Evolutionary conservation across 2,329 filamentous ascomycete genomes (phyloP), one percentile per base, ranked within the genome.

Genomic region (Xylariaceae sp.): DNA sequence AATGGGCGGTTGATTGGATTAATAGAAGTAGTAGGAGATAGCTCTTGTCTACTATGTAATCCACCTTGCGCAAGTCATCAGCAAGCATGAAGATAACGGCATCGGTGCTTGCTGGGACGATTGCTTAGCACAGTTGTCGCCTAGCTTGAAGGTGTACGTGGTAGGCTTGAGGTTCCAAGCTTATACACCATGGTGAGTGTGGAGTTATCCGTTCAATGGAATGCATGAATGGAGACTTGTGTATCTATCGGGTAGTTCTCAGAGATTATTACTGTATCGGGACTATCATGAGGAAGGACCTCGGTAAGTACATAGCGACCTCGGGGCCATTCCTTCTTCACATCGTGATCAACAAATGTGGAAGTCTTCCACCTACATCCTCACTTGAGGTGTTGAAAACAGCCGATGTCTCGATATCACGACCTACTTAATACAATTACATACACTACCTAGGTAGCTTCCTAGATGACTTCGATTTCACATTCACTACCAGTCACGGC

Each of bases 191-290:
- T 13, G 37, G 13, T 13, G 42, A n/a, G 13, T 45, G n/a, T 45
- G 42, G 42, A 45, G 10, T n/a, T 45, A 42, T 13, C 37, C 9
- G 13, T 42, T 42, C 37, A 13, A 42, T 57, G 58, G 51, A 47
- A 63, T 63, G 61, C 61, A 56, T 44, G 9, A 59, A 63, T 48
- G 10, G 42, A 52, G 59, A 53, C 59, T 15, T 59, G 61, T 63
- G 61, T 56, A 59, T 18, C 8, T 61, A 51, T 23, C 11, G 45
- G 7, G 13, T 42, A 13, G 1, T 42, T 9, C 2, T 2, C 2
- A 13, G 9, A 9, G 1, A 2, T 42, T 10, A 42, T 42, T 9
- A 42, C 13, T 42, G 37, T 42, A 42, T 42, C 37, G 9, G 3
- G 37, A 10, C 3, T 42, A 7, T 8, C 9, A 42, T 42, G 37